A percentile compares a stretch with the other conserved stretches of the same genome.
These are phyloP conservation scores for Pelargonium fulgidum DNA, from an alignment of 441 rosid genomes.

Conservation along the genomic window DNA sequence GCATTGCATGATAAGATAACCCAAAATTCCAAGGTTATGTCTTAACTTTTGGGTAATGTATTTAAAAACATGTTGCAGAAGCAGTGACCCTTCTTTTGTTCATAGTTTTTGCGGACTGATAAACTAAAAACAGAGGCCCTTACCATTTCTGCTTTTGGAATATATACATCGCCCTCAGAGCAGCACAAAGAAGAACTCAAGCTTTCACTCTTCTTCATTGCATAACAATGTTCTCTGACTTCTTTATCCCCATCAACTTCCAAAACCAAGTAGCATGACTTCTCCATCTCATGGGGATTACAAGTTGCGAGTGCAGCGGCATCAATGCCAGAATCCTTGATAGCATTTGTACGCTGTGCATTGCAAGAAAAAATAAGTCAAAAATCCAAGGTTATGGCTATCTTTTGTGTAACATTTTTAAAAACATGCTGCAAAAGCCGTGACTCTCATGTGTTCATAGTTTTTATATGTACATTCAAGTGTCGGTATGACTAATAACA, in stretches of 20 bases:
- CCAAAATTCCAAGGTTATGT: constrained; percentile 15
- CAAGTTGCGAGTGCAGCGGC: constrained; percentile 13
- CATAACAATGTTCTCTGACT: constrained; percentile 16
- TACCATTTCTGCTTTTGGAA: constrained; percentile 21
- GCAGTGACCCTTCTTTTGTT: background rate
- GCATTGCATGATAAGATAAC: constrained; percentile 18
- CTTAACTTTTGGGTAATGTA: background rate
- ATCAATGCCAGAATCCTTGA: constrained; percentile 16
- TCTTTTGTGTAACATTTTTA: constrained; percentile 1
- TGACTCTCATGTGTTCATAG: background rate
- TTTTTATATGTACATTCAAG: background rate
- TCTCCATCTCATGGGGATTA: constrained; percentile 14
- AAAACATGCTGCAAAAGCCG: background rate
- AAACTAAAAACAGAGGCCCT: background rate
- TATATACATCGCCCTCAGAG: constrained; percentile 19
- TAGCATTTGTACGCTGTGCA: constrained; percentile 23
- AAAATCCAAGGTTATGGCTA: constrained; percentile 13
- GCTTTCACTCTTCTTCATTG: constrained; percentile 23
- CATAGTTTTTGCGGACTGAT: background rate
- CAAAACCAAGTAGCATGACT: constrained; percentile 15
- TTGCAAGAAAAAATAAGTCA: constrained; percentile 15
- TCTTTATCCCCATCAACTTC: constrained; percentile 18
- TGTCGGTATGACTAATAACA: constrained; percentile 1
- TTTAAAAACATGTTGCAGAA: background rate
- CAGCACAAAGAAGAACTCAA: constrained; percentile 17